phyloP scores from a whole-genome alignment of 192 early-diverging fungal species.

The Coemansia sp. region DNA sequence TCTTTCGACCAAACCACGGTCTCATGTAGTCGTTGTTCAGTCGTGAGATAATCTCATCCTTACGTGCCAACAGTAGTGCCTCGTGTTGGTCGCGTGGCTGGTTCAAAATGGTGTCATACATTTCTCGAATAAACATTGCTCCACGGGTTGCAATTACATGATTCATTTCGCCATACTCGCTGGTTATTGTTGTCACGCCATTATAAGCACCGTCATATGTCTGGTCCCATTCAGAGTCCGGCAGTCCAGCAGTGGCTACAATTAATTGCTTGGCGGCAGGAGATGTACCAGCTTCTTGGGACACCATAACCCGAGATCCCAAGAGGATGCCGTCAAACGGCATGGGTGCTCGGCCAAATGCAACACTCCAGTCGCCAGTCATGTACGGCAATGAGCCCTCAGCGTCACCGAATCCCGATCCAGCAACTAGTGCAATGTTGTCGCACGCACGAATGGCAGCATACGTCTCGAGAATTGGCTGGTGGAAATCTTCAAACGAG shows the following conservation, averaged over 20 bases:
- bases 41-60: slow-evolving; percentile 77
- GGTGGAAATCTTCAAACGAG: slow-evolving; percentile 94
- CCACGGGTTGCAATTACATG: slow-evolving; percentile 90
- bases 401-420: slow-evolving; percentile 88
- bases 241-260: slow-evolving; percentile 76
- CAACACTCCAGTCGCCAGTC: slow-evolving; percentile 86
- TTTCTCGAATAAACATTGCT: slow-evolving; percentile 73
- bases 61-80: no score
- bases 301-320: slow-evolving; percentile 92
- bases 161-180: slow-evolving; percentile 91
- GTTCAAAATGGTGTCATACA: slow-evolving; percentile 67
- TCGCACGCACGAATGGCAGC: slow-evolving; percentile 69
- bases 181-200: slow-evolving; percentile 82
- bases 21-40: slow-evolving; percentile 72
- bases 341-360: slow-evolving; percentile 85
- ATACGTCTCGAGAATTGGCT: slow-evolving; percentile 52
- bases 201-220: slow-evolving; percentile 76
- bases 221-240: slow-evolving; percentile 78
- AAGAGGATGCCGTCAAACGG: slow-evolving; percentile 93
- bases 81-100: no score
- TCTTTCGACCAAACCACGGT: slow-evolving; percentile 92
- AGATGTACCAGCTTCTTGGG: slow-evolving; percentile 81
- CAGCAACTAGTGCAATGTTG: slow-evolving; percentile 87
- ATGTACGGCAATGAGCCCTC: slow-evolving; percentile 86
- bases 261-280: slow-evolving; percentile 83